Base-by-base conservation (phyloP, 2,329 filamentous ascomycete species). In the Fusarium sp. region DNA sequence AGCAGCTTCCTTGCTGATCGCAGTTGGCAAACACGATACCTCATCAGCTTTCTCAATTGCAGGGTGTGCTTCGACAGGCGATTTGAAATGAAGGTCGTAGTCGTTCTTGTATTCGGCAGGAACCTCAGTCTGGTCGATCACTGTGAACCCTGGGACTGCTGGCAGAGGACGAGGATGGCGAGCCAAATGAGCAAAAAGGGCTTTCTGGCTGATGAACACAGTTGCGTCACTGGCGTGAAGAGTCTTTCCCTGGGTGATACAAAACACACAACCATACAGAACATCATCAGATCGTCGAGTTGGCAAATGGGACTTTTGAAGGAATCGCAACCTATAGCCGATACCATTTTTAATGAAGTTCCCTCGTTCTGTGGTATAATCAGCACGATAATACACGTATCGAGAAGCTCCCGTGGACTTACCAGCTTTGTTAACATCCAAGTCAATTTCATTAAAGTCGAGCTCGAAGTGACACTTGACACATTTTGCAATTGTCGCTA, bases 191-290 rank as follows among this genome's bases (percentile, higher is more conserved):
- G 82, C 79, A 66, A 90, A 89, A 8, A 90, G 82, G 52, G 87
- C 83, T 66, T 84, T 85, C 54, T 87, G 85, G 51, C 79, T 86
- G 76, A 88, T 87, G 78, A 90, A 90, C 14, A 90, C 86, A 2
- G 88, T 90, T 6, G 88, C 85, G 54, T 90, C 88, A 72, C 86
- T 87, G 63, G 87, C 84, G 55, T 89, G 86, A 6, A 85, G 78
- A 0, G 87, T 89, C n/a, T 77, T 82, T 2, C 87, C 87, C 24
- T 81, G 69, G 10, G 86, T 83, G 8, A 89, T 80, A 75, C 88
- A 90, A 75, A 90, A 89, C 3, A 88, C 71, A 69, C 88, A 90
- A 7, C 82, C 87, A 74, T 88, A 90, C 49, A 88, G 77, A 58
- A 87, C 83, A 68, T 90, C 88, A 48, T 89, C 88, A 22, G 86